Base-by-base conservation (phyloP, 2,329 filamentous ascomycete species). In the Rasamsonia emersonii region DNA sequence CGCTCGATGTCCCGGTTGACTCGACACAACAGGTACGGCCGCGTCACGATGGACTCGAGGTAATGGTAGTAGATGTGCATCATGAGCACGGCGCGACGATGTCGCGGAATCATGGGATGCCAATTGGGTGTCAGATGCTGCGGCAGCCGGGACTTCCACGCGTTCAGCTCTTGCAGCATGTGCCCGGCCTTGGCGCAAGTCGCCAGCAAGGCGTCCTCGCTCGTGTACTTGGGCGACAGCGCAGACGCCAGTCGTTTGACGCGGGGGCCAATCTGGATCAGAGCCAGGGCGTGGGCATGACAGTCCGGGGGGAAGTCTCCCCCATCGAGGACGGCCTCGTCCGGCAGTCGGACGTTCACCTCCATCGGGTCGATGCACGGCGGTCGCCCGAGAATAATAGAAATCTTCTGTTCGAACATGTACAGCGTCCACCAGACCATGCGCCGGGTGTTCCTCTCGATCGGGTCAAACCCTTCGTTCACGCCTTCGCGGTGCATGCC, bases 391-490 rank as follows among this genome's bases (percentile, higher is more conserved):
- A 61, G 48, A 26, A 53, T 59, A 2, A 52, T 56, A 3, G 55
- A 53, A 0, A 61, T 46, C 28, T 59, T 58, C 27, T 59, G 55
- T 13, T 61, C 58, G 9, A 59, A 58, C 0, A 46, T 41, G 36
- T 57, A 61, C 4, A 61, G 45, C 1, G 56, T 59, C 32, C 58
- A 61, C 25, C 59, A 59, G 0, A 61, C 53, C 33, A 52, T 47
- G 35, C 56, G 59, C 0, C 57, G 42, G 5, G 51, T 49, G 31
- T 58, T 54, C 3, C 56, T 35, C 16, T 61, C 56, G 0, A 59
- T 39, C 0, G 56, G 51, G 3, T 52, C 41, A 39, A 59, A 59
- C 0, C 47, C 47, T 0, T 44, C 39, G 19, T 44, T 35, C 20
- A 37, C 40, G 28, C 40, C 40, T 11, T 34, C 36, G 3, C 42